Evolutionary conservation across 306 rosid species (phyloP).

Genomic region (Cotoneaster glaucophyllus): DNA sequence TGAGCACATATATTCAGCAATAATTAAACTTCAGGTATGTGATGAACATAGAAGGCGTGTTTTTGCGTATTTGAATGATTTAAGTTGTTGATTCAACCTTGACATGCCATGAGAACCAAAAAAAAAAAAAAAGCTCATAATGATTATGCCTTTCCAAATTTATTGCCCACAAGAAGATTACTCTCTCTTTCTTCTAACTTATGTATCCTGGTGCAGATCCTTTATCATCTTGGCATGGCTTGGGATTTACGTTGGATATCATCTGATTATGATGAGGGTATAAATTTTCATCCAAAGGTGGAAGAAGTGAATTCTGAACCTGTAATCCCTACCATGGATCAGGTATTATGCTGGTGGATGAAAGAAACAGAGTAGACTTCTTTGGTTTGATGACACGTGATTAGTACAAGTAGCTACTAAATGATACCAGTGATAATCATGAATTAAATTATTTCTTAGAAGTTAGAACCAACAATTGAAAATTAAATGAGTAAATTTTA

Average conservation of each 20-base stretch:
- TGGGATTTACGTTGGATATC: slow-evolving; percentile 85
- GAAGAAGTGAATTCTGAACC: slow-evolving; percentile 52
- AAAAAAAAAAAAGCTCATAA: neutral
- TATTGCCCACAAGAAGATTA: neutral
- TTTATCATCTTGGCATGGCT: slow-evolving; percentile 79
- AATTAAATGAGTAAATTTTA: neutral
- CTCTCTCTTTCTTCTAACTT: slow-evolving; percentile 5
- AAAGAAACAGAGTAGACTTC: neutral
- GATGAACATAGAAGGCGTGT: neutral
- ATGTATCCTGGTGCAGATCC: slow-evolving; percentile 42
- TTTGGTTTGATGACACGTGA: neutral
- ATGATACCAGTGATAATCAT: neutral
- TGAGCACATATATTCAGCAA: slow-evolving; percentile 64
- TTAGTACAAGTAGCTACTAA: neutral
- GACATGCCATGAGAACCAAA: neutral
- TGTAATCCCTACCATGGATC: slow-evolving; percentile 56
- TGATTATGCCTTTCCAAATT: neutral
- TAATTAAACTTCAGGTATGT: slow-evolving; percentile 79
- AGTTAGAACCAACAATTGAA: neutral
- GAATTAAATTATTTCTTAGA: neutral
- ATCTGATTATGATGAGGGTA: slow-evolving; percentile 22
- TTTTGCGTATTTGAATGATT: neutral
- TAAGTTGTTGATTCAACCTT: neutral
- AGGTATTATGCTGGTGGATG: slow-evolving; percentile 34
- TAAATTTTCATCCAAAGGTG: slow-evolving; percentile 19